A percentile compares a stretch with the other conserved stretches of the same genome.
Conservation (phyloP, 164 flowering plant genomes). For the Aristolochia contorta region DNA sequence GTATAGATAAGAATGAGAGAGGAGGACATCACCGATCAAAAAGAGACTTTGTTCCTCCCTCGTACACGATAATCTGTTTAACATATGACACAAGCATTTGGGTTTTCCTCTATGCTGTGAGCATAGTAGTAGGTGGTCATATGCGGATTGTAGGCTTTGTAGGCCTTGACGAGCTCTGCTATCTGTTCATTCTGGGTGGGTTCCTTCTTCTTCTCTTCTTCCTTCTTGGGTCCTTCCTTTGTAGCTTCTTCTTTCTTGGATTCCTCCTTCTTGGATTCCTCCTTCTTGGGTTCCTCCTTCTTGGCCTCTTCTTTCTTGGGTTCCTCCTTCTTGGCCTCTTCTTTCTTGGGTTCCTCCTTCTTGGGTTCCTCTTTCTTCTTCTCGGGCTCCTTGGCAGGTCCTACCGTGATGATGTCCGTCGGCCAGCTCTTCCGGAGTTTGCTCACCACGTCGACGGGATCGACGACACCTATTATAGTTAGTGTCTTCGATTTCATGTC, state of each 20-base stretch:
- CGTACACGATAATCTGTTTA: conserved; percentile 7
- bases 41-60: background rate
- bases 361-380: conserved; percentile 20
- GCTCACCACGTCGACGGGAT: conserved; percentile 50
- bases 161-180: conserved; percentile 35
- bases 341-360: conserved; percentile 2
- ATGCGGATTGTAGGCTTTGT: conserved; percentile 55
- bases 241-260: conserved; percentile 11
- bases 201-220: conserved; percentile 19
- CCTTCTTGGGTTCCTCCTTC: background rate
- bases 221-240: conserved; percentile 18
- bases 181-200: conserved; percentile 17
- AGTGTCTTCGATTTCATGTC: conserved; percentile 72
- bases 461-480: conserved; percentile 64
- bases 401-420: conserved; percentile 42
- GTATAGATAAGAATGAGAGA: too few relatives aligned
- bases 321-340: conserved; percentile 4
- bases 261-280: conserved; percentile 14
- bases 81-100: conserved; percentile 73
- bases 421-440: conserved; percentile 43
- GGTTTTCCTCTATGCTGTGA: conserved; percentile 72
- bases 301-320: conserved; percentile 4
- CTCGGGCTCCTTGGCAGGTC: conserved; percentile 49
- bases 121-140: conserved; percentile 42
- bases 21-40: background rate